Percentiles rank a stretch among this genome's conserved stretches.
Evolutionary conservation across 805 yeast genomes (phyloP).

Genomic region (Pichia phayaonensis): DNA sequence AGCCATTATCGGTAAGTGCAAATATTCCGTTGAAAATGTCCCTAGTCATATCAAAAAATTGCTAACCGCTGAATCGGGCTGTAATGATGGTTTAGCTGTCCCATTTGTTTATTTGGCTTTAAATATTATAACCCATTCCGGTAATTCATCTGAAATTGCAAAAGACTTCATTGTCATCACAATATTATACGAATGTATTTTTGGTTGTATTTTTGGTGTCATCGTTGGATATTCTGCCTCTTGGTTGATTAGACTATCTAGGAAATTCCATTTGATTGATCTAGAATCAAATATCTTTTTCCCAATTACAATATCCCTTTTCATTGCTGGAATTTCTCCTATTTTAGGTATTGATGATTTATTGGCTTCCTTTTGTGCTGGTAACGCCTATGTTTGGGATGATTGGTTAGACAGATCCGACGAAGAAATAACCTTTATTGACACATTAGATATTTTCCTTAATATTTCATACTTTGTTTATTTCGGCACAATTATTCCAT

Average conservation of each 20-base stretch:
- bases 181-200: slow-evolving; percentile 50
- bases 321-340: slow-evolving; percentile 53
- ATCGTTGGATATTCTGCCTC: slow-evolving; percentile 43
- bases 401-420: slow-evolving; percentile 45
- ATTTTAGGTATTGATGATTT: slow-evolving; percentile 67
- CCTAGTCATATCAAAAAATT: slow-evolving; percentile 51
- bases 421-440: slow-evolving; percentile 52
- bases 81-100: slow-evolving; percentile 64
- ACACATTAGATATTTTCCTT: slow-evolving; percentile 52
- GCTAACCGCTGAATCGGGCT: slow-evolving; percentile 64
- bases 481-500: slow-evolving; percentile 61
- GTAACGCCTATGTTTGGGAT: slow-evolving; percentile 63
- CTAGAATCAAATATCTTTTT: slow-evolving; percentile 48
- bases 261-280: slow-evolving; percentile 43
- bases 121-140: slow-evolving; percentile 42
- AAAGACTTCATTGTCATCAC: slow-evolving; percentile 55
- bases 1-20: slow-evolving; percentile 63
- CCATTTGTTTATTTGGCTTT: slow-evolving; percentile 60
- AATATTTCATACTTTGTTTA: slow-evolving; percentile 59
- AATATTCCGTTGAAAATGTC: slow-evolving; percentile 50
- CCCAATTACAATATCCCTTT: slow-evolving; percentile 42
- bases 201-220: slow-evolving; percentile 46
- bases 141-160: slow-evolving; percentile 41
- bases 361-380: slow-evolving; percentile 64
- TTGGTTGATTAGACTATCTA: slow-evolving; percentile 42